Percentiles rank a stretch among this genome's conserved stretches.
phyloP scores from a whole-genome alignment of 768 basidiomycete species.

The Amanita jacksonii region DNA sequence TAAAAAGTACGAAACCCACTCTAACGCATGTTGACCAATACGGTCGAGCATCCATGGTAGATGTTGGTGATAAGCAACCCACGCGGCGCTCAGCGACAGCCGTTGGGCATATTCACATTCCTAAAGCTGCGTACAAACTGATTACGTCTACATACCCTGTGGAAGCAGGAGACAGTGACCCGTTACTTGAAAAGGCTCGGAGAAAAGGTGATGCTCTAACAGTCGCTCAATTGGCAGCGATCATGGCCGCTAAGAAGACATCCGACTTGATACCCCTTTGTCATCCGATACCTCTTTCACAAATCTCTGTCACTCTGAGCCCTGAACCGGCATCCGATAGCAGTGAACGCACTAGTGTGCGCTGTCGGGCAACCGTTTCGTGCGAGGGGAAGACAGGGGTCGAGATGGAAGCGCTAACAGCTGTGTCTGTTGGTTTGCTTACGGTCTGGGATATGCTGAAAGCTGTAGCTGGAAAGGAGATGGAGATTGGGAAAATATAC shows the following conservation, averaged over 20 bases:
- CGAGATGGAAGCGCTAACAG: slow-evolving; percentile 91
- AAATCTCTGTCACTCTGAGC: slow-evolving; percentile 53
- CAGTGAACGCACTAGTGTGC: slow-evolving; percentile 34
- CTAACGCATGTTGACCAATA: slow-evolving; percentile 67
- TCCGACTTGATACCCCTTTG: slow-evolving; percentile 80
- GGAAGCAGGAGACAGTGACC: slow-evolving; percentile 21
- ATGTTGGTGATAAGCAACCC: slow-evolving; percentile 52
- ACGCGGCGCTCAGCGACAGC: slow-evolving; percentile 70
- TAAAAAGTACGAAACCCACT: slow-evolving; percentile 19
- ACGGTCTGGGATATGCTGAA: slow-evolving; percentile 95
- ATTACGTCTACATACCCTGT: slow-evolving; percentile 34
- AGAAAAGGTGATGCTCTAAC: slow-evolving; percentile 65
- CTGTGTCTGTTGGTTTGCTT: slow-evolving; percentile 65
- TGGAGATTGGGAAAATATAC: slow-evolving; percentile 64
- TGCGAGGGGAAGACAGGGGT: slow-evolving; percentile 80
- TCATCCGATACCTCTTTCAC: slow-evolving; percentile 70
- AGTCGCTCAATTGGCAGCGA: slow-evolving; percentile 75
- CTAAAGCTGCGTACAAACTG: slow-evolving; percentile 53
- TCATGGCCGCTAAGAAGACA: slow-evolving; percentile 83
- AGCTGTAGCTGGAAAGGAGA: slow-evolving; percentile 79
- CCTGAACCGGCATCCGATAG: slow-evolving; percentile 25
- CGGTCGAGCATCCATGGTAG: slow-evolving; percentile 79
- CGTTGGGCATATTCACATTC: slow-evolving; percentile 61
- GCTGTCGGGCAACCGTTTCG: slow-evolving; percentile 58
- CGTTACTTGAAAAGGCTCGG: slow-evolving; percentile 36